Evolutionary conservation across 1,139 yeast genomes (phyloP), one percentile per base, ranked within the genome.

Genomic region (Debaryomyces coudertii): DNA sequence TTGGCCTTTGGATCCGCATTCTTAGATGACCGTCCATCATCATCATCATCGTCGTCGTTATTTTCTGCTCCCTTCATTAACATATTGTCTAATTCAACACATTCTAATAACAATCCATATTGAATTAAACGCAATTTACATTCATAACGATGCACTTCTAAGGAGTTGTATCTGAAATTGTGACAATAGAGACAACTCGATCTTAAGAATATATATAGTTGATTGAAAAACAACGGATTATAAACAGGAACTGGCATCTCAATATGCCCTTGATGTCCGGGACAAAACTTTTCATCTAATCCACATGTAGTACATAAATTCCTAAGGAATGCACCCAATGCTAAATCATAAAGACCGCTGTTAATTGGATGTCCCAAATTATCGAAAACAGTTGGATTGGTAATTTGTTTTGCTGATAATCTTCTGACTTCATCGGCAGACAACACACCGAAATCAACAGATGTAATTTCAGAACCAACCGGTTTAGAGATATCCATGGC

Each of bases 241-340:
- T 90, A 95, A 40, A 90, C 95, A 5, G 98, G 96, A 34, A 90
- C 86, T 7, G 99, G 99, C 55, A 95, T 79, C 65, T 93, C 97
- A 50, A 95, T 90, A 67, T 95, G 99, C 49, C 99, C 99, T 70
- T 90, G 90, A 67, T 95, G 99, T 31, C 99, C 99, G 2, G 98
- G 97, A 71, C 99, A 95, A 60, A 82, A 86, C 61, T 88, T 83
- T 57, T 93, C 98, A 64, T 90, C 97, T 52, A 93, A 76, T 23
- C 98, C 97, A 80, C 99, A 95, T 2, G 99, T 93, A 24, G 95
- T 79, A 80, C 99, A 92, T 45, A 88, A 76, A 63, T 92, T 89
- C 63, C 87, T 79, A 53, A 90, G 75, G 61, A 90, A 93, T 1
- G 99, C 99, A 56, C 99, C 99, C 42, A 95, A 74, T 18, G 97